Base-by-base conservation (phyloP, 352 stramenopile species). In the Phytophthora sp. region DNA sequence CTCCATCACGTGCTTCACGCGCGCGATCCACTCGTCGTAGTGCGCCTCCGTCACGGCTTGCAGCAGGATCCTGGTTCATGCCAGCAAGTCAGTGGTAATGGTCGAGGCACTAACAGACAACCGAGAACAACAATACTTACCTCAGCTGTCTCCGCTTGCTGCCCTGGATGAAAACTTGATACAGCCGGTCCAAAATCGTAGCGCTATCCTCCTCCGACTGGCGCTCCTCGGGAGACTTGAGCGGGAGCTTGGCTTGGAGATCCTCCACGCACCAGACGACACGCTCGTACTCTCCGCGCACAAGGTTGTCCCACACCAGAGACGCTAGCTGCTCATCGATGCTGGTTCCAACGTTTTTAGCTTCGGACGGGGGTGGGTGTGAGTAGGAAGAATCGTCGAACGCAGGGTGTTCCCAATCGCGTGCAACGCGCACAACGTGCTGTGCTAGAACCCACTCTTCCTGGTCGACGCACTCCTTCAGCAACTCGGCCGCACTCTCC, bases 341-440 rank as follows among this genome's bases (percentile, higher is more conserved):
- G 38, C 61, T 84, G 17, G n/a, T 54, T 15, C 44, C 49, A 5
- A 51, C 20, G 11, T 54, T 15, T 4, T 59, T 41, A 27, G 6
- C 12, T 5, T 67, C 39, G 4, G 54, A 31, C 10, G 28, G 37
- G 18, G 23, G 6, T 32, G 51, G 54, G n/a, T 30, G 49, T 12
- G 59, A 68, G 17, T 62, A 50, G 3, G 60, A 56, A 5, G 50
- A 53, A 10, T 76, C 66, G 13, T 62, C 39, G 1, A 55, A 42
- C 12, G 58, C 35, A 1, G 66, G 60, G 17, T 84, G 67, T 26
- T 89, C 77, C 87, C 87, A 95, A 39, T 89, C 84, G n/a, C 87
- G 80, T 7, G 85, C 83, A 8, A 95, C 87, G 11, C 87, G 87
- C 3, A 94, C 84, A 0, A 95, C 81, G 34, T 95, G 84, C 43